Conservation (phyloP, 306 rosid species). For the Quercus bicolor region DNA sequence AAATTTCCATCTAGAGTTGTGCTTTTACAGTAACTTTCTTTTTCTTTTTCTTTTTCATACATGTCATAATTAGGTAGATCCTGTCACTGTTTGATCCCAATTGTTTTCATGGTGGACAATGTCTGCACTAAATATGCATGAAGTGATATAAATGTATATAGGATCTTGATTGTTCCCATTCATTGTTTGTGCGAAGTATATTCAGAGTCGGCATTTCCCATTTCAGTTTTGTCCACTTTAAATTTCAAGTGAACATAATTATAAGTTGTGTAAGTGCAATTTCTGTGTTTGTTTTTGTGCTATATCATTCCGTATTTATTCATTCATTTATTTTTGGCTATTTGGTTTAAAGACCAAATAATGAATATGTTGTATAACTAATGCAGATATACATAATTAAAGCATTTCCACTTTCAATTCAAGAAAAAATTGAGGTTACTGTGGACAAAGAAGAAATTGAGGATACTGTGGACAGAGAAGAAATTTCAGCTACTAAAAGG, state of each 20-base stretch:
- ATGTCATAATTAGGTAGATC: too few species aligned
- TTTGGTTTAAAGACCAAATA: neutral
- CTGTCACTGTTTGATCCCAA: neutral
- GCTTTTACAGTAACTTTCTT: neutral
- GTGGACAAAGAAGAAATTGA: conserved; percentile 20
- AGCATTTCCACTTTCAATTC: conserved; percentile 36
- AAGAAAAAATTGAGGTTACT: conserved; percentile 12
- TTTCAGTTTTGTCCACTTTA: neutral
- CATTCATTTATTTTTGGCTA: neutral
- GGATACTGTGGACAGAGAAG: conserved; percentile 20
- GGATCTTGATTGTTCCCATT: neutral
- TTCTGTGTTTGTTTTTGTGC: neutral
- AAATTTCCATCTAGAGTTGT: too few species aligned
- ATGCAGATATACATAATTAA: conserved; percentile 51
- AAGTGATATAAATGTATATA: neutral
- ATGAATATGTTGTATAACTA: neutral
- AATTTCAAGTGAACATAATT: too few species aligned
- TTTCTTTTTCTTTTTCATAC: neutral
- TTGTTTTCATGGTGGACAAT: too few species aligned
- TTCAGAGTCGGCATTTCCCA: neutral
- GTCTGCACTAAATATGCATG: neutral
- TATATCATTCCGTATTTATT: too few species aligned
- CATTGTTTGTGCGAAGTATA: neutral
- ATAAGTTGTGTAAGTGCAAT: neutral
- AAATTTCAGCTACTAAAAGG: neutral